Evolutionary conservation across 2,329 filamentous ascomycete species (phyloP).

Genomic region (Aspergillus ochraceoroseus): DNA sequence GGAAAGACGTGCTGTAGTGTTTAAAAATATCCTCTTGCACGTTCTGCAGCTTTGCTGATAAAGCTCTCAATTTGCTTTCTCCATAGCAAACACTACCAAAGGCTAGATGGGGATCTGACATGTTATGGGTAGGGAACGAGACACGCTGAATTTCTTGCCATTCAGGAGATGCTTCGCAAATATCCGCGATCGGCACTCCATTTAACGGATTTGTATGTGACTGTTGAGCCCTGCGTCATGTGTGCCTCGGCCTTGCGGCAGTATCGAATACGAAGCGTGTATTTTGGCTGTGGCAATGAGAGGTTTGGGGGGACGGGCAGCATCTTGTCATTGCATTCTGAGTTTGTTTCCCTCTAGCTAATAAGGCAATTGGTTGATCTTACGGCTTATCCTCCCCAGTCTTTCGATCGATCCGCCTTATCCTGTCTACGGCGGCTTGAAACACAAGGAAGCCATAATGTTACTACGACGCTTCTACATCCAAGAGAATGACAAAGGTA

Average conservation of each 20-base stretch:
- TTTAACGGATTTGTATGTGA: constrained; percentile 83
- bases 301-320: constrained; percentile 95
- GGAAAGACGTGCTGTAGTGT: too few relatives aligned
- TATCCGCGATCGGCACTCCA: constrained; percentile 65
- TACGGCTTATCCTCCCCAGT: constrained; percentile 38
- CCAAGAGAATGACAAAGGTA: constrained; percentile 92
- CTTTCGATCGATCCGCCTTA: constrained; percentile 72
- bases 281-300: constrained; percentile 93
- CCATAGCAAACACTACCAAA: too few relatives aligned
- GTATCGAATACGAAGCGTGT: constrained; percentile 80
- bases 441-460: constrained; percentile 87
- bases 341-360: constrained; percentile 42
- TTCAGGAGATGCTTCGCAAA: constrained; percentile 60
- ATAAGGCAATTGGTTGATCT: constrained; percentile 3
- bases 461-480: constrained; percentile 91
- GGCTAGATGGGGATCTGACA: too few relatives aligned
- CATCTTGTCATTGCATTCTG: constrained; percentile 79
- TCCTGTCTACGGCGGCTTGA: constrained; percentile 79
- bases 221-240: constrained; percentile 98
- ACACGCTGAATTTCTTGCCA: constrained; percentile 90
- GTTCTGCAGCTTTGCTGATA: background rate
- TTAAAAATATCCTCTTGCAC: background rate
- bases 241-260: constrained; percentile 90
- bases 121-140: constrained; percentile 65
- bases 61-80: too few relatives aligned